Evolutionary conservation across 2,329 filamentous ascomycete genomes (phyloP).

Genomic region (Microthyrium microscopicum): DNA sequence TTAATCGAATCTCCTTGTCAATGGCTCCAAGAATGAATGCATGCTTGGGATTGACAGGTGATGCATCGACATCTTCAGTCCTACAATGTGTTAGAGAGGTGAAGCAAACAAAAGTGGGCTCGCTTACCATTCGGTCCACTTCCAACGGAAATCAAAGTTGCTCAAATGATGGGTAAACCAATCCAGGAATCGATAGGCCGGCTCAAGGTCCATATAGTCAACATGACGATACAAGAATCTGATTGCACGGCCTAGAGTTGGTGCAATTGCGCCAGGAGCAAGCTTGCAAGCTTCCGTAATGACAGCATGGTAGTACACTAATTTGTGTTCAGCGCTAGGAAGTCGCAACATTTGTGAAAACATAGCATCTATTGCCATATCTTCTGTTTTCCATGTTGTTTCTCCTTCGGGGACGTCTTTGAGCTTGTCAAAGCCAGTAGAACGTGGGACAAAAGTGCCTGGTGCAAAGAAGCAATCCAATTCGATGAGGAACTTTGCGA

Average conservation of each 20-base stretch:
- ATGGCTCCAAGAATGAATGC: constrained; percentile 81
- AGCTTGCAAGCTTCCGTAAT: constrained; percentile 93
- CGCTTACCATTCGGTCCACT: constrained; percentile 84
- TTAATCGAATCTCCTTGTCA: constrained; percentile 92
- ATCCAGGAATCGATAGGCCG: constrained; percentile 76
- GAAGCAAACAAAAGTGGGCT: not conserved
- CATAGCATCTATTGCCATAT: constrained; percentile 91
- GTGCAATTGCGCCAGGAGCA: constrained; percentile 88
- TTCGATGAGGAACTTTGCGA: constrained; percentile 80
- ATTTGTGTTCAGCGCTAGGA: constrained; percentile 74
- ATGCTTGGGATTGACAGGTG: constrained; percentile 69
- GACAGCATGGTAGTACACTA: constrained; percentile 91
- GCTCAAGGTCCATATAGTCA: constrained; percentile 70
- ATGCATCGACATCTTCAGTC: constrained; percentile 65
- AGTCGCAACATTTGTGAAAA: constrained; percentile 90
- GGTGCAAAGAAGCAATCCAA: constrained; percentile 88
- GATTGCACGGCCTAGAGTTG: constrained; percentile 83
- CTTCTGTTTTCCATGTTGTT: constrained; percentile 91
- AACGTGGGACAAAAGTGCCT: constrained; percentile 81
- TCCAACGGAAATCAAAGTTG: constrained; percentile 99
- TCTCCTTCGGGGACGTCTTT: constrained; percentile 47
- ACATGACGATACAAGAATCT: constrained; percentile 75
- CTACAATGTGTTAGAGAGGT: constrained; percentile 22
- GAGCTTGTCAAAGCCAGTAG: constrained; percentile 81
- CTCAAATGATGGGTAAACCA: constrained; percentile 97